Percentiles rank a stretch among this genome's conserved stretches.
Conservation (phyloP, 140 eudicot species). For the Oenanthe javanica region DNA sequence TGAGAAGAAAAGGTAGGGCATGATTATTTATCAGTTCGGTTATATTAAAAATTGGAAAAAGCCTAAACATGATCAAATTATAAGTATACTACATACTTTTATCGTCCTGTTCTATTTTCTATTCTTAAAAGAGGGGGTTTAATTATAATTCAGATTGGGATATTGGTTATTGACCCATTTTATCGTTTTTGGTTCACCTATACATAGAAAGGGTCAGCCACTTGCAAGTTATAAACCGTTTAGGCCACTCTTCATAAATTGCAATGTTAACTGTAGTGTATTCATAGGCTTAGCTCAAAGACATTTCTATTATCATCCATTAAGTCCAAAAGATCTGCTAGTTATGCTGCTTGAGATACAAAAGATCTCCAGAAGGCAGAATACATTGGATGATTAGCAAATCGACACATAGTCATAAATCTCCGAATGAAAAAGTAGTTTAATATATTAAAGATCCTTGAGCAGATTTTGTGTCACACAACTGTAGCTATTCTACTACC, state of each 20-base stretch:
- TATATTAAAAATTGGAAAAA: not conserved
- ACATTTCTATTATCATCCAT: not conserved
- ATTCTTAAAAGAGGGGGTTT: too few relatives aligned
- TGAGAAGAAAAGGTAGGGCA: not conserved
- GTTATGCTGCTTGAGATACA: not conserved
- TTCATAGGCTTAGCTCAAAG: not conserved
- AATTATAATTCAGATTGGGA: not conserved
- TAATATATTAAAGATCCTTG: constrained; percentile 11
- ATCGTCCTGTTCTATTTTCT: too few relatives aligned
- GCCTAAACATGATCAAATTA: not conserved
- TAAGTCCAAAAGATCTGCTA: not conserved
- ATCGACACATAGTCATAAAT: not conserved
- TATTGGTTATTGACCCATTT: not conserved
- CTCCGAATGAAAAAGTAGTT: not conserved
- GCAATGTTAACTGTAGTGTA: too few relatives aligned
- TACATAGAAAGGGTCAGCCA: not conserved
- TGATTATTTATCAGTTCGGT: not conserved
- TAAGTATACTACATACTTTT: not conserved
- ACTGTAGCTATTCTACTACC: not conserved
- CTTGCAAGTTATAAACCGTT: not conserved
- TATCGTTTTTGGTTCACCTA: not conserved
- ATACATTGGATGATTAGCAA: not conserved
- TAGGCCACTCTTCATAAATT: not conserved
- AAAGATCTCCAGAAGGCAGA: not conserved
- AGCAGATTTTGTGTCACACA: not conserved